These are phyloP conservation scores for Sambucus nigra DNA, from an alignment of 129 eudicot species.

Conservation along the genomic window DNA sequence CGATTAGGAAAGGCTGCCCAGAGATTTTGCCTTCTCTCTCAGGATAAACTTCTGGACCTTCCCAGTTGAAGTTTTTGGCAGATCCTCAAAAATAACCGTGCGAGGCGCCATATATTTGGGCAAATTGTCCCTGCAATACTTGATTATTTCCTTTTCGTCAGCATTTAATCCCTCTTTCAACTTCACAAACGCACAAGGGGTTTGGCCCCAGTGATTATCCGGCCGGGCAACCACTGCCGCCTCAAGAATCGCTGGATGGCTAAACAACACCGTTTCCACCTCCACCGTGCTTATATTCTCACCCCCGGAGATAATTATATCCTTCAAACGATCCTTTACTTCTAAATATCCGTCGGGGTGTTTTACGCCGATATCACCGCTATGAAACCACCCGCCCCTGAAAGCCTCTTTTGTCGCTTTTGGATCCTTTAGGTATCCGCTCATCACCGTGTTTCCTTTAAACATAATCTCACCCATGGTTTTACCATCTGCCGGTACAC, in stretches of 20 bases:
- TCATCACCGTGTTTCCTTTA: conserved; percentile 65
- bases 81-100: conserved; percentile 46
- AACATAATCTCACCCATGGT: conserved; percentile 65
- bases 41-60: conserved; percentile 64
- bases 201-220: conserved; percentile 73
- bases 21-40: conserved; percentile 49
- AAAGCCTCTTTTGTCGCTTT: conserved; percentile 56
- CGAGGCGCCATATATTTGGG: conserved; percentile 68
- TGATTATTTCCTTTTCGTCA: conserved; percentile 29
- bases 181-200: conserved; percentile 64
- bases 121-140: conserved; percentile 45
- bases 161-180: conserved; percentile 44
- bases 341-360: conserved; percentile 58
- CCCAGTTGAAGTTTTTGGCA: conserved; percentile 64
- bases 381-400: conserved; percentile 53
- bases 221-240: conserved; percentile 72
- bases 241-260: conserved; percentile 59
- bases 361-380: conserved; percentile 58
- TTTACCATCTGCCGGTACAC: conserved; percentile 46
- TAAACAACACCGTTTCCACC: conserved; percentile 51
- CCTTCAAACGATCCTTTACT: conserved; percentile 59
- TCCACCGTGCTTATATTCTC: conserved; percentile 62
- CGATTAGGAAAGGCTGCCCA: conserved; percentile 42
- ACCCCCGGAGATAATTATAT: conserved; percentile 59
- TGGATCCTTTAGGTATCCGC: conserved; percentile 51